phyloP scores from a whole-genome alignment of 106 monocot genomes.

The Chionographis japonica region DNA sequence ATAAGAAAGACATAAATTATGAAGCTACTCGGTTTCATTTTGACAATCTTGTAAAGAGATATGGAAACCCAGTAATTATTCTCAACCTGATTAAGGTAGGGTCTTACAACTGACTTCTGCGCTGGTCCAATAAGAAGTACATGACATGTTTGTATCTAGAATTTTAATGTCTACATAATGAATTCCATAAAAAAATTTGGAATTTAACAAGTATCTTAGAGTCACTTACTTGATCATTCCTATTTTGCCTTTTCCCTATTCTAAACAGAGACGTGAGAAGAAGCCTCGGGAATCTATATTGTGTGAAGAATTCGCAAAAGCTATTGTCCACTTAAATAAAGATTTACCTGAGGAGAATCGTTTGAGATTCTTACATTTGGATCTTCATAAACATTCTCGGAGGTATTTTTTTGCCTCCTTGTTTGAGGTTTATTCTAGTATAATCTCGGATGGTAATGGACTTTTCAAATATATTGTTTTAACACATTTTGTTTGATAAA shows the following conservation, averaged over 20 bases:
- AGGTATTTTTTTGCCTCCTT: constrained; percentile 24
- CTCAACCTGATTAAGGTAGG: constrained; percentile 94
- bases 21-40: constrained; percentile 92
- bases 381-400: constrained; percentile 59
- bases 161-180: not conserved
- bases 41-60: constrained; percentile 87
- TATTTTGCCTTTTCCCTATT: not conserved
- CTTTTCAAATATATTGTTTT: not conserved
- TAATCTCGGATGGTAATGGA: not conserved
- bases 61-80: constrained; percentile 89
- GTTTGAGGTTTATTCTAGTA: not conserved
- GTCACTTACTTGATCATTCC: not conserved
- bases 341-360: constrained; percentile 34
- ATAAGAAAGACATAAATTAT: constrained; percentile 64
- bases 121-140: too few relatives aligned
- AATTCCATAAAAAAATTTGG: too few relatives aligned
- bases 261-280: constrained; percentile 55
- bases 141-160: not conserved
- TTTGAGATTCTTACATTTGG: constrained; percentile 69
- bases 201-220: too few relatives aligned
- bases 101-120: not conserved
- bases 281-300: constrained; percentile 77
- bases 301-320: constrained; percentile 65
- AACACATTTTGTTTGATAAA: not conserved
- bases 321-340: constrained; percentile 65